Percentiles rank a stretch among this genome's conserved stretches.
These are phyloP conservation scores for Hydnomerulius pinastri DNA, from an alignment of 768 basidiomycete genomes.

Conservation along the genomic window DNA sequence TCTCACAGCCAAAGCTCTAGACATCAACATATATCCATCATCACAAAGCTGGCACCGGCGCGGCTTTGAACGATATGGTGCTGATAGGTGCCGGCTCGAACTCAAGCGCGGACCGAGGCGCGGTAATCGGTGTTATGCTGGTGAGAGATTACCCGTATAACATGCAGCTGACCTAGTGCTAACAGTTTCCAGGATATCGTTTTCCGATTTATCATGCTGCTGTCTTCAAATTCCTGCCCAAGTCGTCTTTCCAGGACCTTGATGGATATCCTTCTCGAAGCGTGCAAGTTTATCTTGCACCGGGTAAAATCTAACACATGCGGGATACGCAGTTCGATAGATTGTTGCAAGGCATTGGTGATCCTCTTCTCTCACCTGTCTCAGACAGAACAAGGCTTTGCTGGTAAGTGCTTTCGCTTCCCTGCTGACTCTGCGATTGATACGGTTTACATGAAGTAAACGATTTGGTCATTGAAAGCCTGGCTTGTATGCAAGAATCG, in stretches of 20 bases:
- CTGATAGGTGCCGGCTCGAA: background rate
- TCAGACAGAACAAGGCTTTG: constrained; percentile 17
- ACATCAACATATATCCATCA: constrained; percentile 56
- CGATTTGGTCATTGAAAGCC: constrained; percentile 19
- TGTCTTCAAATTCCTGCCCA: constrained; percentile 14
- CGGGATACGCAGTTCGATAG: constrained; percentile 28
- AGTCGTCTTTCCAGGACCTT: constrained; percentile 18
- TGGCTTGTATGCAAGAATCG: constrained; percentile 10
- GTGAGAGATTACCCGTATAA: constrained; percentile 16
- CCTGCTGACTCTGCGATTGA: background rate
- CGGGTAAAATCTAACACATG: constrained; percentile 24
- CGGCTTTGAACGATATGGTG: constrained; percentile 2
- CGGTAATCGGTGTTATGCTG: constrained; percentile 27
- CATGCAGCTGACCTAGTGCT: background rate
- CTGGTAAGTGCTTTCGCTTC: constrained; percentile 17
- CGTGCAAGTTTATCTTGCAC: constrained; percentile 20
- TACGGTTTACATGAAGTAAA: constrained; percentile 14
- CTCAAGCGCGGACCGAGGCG: background rate
- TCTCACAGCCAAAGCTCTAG: constrained; percentile 33
- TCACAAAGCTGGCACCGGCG: constrained; percentile 15
- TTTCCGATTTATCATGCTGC: constrained; percentile 23
- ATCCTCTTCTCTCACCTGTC: constrained; percentile 26
- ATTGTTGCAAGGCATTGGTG: constrained; percentile 32
- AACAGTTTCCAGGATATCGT: constrained; percentile 18
- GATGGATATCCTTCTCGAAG: constrained; percentile 18